Evolutionary conservation across 371 early-diverging fungal genomes (phyloP).

Genomic region (Paramicrosporidium saccamoebae): DNA sequence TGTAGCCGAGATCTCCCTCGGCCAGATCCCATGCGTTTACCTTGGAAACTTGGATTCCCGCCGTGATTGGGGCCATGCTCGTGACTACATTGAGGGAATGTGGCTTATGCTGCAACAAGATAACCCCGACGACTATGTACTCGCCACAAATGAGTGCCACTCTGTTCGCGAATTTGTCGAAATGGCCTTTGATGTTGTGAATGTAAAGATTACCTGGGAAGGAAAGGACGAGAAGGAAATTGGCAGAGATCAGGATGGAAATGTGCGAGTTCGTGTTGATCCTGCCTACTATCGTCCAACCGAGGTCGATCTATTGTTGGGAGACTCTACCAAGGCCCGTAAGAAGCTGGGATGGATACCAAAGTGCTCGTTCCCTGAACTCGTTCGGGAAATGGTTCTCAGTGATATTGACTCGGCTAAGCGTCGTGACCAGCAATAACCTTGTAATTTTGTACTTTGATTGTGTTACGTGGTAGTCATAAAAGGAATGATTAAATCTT

Average conservation of each 20-base stretch:
- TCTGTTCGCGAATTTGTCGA: slow-evolving; percentile 47
- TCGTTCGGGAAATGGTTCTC: slow-evolving; percentile 30
- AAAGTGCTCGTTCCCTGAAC: slow-evolving; percentile 15
- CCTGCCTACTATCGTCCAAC: slow-evolving; percentile 49
- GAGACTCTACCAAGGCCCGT: slow-evolving; percentile 39
- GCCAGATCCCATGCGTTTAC: slow-evolving; percentile 26
- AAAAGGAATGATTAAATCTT: too few relatives aligned
- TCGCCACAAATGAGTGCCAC: slow-evolving; percentile 52
- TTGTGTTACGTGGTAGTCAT: too few relatives aligned
- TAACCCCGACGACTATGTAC: slow-evolving; percentile 32
- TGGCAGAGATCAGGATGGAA: slow-evolving; percentile 28
- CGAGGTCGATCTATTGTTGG: slow-evolving; percentile 42
- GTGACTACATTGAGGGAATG: slow-evolving; percentile 59
- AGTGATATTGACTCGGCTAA: slow-evolving; percentile 25
- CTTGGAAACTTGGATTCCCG: slow-evolving; percentile 50
- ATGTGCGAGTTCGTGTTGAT: slow-evolving; percentile 27
- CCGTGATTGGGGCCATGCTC: slow-evolving; percentile 64
- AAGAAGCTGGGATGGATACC: slow-evolving; percentile 26
- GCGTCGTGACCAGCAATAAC: too few relatives aligned
- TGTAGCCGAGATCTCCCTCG: slow-evolving; percentile 34
- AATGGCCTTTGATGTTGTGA: slow-evolving; percentile 30
- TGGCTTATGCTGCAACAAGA: slow-evolving; percentile 58
- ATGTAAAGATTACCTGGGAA: slow-evolving; percentile 34
- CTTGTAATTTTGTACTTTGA: too few relatives aligned
- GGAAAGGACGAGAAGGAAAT: slow-evolving; percentile 30